Base-by-base conservation (phyloP, 805 yeast species). In the Candida ipomoeae region DNA sequence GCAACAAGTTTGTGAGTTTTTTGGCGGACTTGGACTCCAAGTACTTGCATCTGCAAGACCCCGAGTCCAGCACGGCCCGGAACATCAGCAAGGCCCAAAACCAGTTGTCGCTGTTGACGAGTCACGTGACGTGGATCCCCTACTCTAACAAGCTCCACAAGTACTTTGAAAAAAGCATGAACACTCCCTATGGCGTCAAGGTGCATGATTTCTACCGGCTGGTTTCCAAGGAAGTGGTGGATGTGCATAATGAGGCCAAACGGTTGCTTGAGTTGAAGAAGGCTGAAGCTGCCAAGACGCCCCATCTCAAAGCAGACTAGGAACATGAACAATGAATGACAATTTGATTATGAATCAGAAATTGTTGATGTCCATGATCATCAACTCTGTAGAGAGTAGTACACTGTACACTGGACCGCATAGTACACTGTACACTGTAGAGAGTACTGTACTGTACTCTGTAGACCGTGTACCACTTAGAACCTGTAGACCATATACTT, bases 231-330 rank as follows among this genome's bases (percentile, higher is more conserved):
- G 86, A 83, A 56, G 85, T 78, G 1, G 68, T 70, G 48, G 83
- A 82, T 49, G 87, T 87, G 44, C 91, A 87, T 65, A 77, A 73
- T 48, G 92, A 87, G 68, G 95, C 95, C 20, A 74, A 75, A 56
- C 75, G 92, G 59, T 74, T 87, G 62, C 86, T 86, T 18, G 84
- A 79, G 35, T 61, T 84, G 61, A 80, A 84, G 66, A 14, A 23
- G 20, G 35, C 37, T 8, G 29, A 26, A 26, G 29, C 29, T 8
- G 29, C 29, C 10, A 26, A 26, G 29, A 8, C 29, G 1, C 29
- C 29, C 5, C 29, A 26, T 26, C 29, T 26, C 11, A 26, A 26
- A 26, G 29, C 29, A 26, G 29, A 26, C 29, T 26, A 26, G 11
- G 11, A 8, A 26, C 29, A 26, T 26, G 29, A 23, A 23, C 26